Evolutionary conservation across 768 basidiomycete genomes (phyloP).

Genomic region (Galerina marginata): DNA sequence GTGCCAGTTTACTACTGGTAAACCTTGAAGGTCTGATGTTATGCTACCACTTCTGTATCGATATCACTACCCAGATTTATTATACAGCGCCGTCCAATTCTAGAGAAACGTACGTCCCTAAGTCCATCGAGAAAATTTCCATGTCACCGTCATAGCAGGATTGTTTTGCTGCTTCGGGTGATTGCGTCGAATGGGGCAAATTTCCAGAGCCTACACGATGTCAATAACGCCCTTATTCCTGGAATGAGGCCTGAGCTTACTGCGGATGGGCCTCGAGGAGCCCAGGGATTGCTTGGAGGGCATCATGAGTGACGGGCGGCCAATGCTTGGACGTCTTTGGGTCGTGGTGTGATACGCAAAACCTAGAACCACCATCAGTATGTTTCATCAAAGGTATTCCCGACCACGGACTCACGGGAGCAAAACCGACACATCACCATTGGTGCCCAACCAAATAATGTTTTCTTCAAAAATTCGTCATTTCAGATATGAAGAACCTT

Average conservation of each 20-base stretch:
- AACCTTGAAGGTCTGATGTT: conserved; percentile 22
- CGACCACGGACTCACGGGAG: conserved; percentile 28
- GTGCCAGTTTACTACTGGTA: not conserved
- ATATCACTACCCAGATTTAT: conserved; percentile 18
- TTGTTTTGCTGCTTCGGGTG: conserved; percentile 14
- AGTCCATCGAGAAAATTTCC: too few species aligned
- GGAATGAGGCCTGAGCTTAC: conserved; percentile 18
- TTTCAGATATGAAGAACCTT: not conserved
- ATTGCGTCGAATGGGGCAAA: conserved; percentile 33
- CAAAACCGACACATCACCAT: conserved; percentile 29
- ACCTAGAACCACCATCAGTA: conserved; percentile 16
- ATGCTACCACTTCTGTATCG: conserved; percentile 27
- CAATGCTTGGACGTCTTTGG: conserved; percentile 26
- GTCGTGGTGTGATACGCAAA: conserved; percentile 34
- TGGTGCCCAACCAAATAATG: conserved; percentile 31
- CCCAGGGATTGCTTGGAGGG: conserved; percentile 27
- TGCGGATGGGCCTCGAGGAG: conserved; percentile 23
- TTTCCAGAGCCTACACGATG: conserved; percentile 24
- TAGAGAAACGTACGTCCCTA: too few species aligned
- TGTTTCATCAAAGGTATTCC: not conserved
- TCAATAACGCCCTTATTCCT: not conserved
- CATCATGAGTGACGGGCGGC: conserved; percentile 29
- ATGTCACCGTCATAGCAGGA: not conserved
- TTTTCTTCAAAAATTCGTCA: conserved; percentile 21
- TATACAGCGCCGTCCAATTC: not conserved